Evolutionary conservation across 2,329 filamentous ascomycete genomes (phyloP).

Genomic region (Paraconiothyrium brasiliense): DNA sequence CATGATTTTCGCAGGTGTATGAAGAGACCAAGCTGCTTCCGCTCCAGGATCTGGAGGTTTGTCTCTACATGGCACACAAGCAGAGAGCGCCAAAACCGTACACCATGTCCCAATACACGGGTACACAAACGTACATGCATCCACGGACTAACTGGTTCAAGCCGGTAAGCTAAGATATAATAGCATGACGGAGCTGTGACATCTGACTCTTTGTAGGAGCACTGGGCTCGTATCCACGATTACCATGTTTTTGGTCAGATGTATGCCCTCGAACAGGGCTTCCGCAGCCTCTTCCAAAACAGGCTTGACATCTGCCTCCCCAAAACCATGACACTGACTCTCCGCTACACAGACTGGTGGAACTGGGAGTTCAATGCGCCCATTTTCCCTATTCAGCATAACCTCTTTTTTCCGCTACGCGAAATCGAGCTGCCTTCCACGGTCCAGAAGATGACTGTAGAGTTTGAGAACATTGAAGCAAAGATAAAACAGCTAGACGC

Average conservation of each 20-base stretch:
- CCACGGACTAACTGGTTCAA: constrained; percentile 11
- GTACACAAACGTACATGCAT: background rate
- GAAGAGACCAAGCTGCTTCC: constrained; percentile 11
- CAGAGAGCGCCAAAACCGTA: constrained; percentile 3
- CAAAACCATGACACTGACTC: constrained; percentile 54
- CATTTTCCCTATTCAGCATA: constrained; percentile 49
- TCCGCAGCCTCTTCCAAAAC: constrained; percentile 15
- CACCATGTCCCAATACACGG: constrained; percentile 2
- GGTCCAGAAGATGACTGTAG: constrained; percentile 23
- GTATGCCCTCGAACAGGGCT: constrained; percentile 8
- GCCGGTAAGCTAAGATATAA: background rate
- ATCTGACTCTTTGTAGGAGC: background rate
- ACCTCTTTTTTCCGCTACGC: constrained; percentile 9
- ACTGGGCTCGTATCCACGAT: constrained; percentile 3
- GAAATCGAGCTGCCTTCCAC: constrained; percentile 19
- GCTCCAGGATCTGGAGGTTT: constrained; percentile 9
- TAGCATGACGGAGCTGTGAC: background rate
- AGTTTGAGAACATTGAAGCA: constrained; percentile 28
- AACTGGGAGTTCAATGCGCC: constrained; percentile 97
- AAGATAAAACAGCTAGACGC: constrained; percentile 28
- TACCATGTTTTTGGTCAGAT: constrained; percentile 18
- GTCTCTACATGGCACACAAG: constrained; percentile 9
- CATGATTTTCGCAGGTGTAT: background rate
- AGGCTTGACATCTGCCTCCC: constrained; percentile 43
- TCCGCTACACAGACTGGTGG: constrained; percentile 63